Evolutionary conservation across 345 rosid species (phyloP), one percentile per base, ranked within the genome.

Genomic region (Draba incana): DNA sequence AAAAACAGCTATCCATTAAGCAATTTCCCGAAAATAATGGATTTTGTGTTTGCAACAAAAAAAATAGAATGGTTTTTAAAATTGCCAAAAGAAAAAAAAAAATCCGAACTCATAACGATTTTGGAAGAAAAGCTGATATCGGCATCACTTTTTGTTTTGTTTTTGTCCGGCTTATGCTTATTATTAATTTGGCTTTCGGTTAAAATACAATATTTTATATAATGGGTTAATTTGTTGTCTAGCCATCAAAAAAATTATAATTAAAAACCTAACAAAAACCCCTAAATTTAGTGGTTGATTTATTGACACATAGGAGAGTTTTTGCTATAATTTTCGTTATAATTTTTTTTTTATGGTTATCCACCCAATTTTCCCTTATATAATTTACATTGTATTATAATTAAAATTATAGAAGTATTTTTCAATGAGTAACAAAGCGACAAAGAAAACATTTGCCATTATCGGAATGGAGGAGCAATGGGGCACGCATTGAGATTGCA

Each of bases 401-500:
- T 20, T 20, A 20, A 20, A 20, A 20, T 20, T 20, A 20, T 20
- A 20, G 20, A 20, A 20, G 2, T 15, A 58, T 57, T 44, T 31
- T 14, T 51, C 30, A n/a, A 61, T 23, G 38, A 6, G 23, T 43
- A 12, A 61, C 47, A 23, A 44, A 43, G 30, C 24, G 43, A 51
- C 45, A 51, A 38, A 50, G 10, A 5, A 3, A 6, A 47, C 7
- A 39, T 9, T 12, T 25, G 60, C 54, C 7, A 7, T 25, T 33
- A 62, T 10, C 42, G 39, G 69, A 54, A 25, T 46, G 75, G 55
- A 71, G 56, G 50, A 38, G 76, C 64, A 71, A 46, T 47, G 50
- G 13, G 28, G 58, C 37, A 33, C 37, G 37, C 37, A 33, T 33
- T 33, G 37, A 33, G 35, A 31, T 31, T 31, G 35, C 35, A 31